phyloP scores from a whole-genome alignment of 176 grass and related monocot genomes.

The Luzula sylvatica region DNA sequence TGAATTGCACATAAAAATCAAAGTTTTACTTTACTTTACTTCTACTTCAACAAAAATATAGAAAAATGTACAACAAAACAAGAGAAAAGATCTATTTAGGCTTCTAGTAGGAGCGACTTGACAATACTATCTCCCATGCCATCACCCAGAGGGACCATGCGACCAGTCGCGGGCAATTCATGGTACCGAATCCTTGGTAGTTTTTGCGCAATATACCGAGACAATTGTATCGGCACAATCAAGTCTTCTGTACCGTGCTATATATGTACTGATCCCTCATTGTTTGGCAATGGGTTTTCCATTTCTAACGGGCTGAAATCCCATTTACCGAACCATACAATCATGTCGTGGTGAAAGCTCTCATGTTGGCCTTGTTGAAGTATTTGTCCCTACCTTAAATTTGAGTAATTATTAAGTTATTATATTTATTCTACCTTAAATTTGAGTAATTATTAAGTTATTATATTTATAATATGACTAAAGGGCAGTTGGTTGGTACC shows the following conservation, averaged over 20 bases:
- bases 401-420: too few species aligned
- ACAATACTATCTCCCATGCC: constrained; percentile 58
- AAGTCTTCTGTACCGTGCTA: constrained; percentile 70
- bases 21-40: too few species aligned
- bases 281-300: constrained; percentile 56
- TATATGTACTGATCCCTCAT: constrained; percentile 54
- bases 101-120: constrained; percentile 31
- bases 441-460: too few species aligned
- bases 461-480: too few species aligned
- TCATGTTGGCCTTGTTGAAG: constrained; percentile 57
- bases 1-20: too few species aligned
- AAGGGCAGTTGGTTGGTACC: too few species aligned
- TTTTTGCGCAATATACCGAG: constrained; percentile 44
- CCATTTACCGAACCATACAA: constrained; percentile 57
- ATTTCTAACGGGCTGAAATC: constrained; percentile 58
- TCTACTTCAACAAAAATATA: too few species aligned
- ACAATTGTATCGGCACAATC: constrained; percentile 54
- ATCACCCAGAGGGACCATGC: constrained; percentile 50
- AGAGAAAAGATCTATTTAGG: constrained; percentile 7
- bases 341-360: constrained; percentile 54
- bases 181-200: constrained; percentile 70
- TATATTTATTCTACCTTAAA: too few species aligned
- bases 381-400: constrained; percentile 25
- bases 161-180: constrained; percentile 54
- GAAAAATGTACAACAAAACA: neutral